Percentiles rank a stretch among this genome's conserved stretches.
phyloP scores from a whole-genome alignment of 257 asterid genomes.

The Solanum lycopersicoides region DNA sequence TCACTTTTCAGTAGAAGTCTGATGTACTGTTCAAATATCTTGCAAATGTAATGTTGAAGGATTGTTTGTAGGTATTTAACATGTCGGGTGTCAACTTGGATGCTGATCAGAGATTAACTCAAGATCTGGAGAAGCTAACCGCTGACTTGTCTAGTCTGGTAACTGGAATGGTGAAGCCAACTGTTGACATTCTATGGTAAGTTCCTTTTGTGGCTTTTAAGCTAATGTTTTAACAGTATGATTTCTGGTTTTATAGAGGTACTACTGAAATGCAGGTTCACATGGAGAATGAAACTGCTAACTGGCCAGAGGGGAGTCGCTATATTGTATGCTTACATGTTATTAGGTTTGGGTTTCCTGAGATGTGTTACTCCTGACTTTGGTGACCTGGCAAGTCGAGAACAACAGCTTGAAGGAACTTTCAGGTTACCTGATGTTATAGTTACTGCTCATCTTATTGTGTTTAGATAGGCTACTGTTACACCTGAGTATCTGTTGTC shows the following conservation, averaged over 20 bases:
- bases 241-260: not conserved
- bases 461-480: not conserved
- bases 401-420: slow-evolving; percentile 95
- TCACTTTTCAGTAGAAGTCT: not conserved
- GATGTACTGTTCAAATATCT: not conserved
- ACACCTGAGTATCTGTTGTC: slow-evolving; percentile 1
- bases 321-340: slow-evolving; percentile 91
- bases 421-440: slow-evolving; percentile 55
- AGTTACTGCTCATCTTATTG: not conserved
- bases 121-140: slow-evolving; percentile 93
- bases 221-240: not conserved
- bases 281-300: slow-evolving; percentile 97
- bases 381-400: slow-evolving; percentile 78
- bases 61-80: slow-evolving; percentile 53
- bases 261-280: slow-evolving; percentile 62
- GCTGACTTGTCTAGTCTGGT: slow-evolving; percentile 91
- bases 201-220: slow-evolving; percentile 3
- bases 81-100: slow-evolving; percentile 62
- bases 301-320: slow-evolving; percentile 95
- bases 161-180: slow-evolving; percentile 99
- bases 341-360: slow-evolving; percentile 88
- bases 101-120: slow-evolving; percentile 97
- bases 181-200: slow-evolving; percentile 93
- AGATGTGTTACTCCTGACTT: slow-evolving; percentile 92
- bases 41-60: not conserved